Base-by-base conservation (phyloP, 352 stramenopile genomes). In the Pythium phragmiticola region DNA sequence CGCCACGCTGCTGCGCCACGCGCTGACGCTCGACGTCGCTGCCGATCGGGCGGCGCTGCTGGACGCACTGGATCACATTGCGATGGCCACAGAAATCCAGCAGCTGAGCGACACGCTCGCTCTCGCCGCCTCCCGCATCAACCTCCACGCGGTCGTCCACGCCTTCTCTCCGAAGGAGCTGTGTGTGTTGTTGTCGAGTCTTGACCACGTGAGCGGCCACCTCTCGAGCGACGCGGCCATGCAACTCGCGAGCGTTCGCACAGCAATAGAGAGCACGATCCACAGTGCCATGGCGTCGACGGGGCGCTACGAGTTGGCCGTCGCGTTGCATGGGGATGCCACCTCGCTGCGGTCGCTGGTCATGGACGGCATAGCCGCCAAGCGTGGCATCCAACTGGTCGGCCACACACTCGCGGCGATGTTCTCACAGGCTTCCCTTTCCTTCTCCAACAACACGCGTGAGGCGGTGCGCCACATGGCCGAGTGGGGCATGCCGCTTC, bases 401-500 rank as follows among this genome's bases (percentile, higher is more conserved):
- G 59, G 50, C 11, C 50, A 51, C 17, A 13, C 42, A 16, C 42
- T 66, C 23, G 41, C 39, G 21, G n/a, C 16, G 21, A 54, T 60
- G 14, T 30, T 66, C 11, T 46, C 39, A 5, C 36, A 26, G n/a
- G 34, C 57, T 5, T 41, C 16, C 5, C 48, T 30, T 14, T 28
- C 21, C 11, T 33, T 66, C 4, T 49, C 41, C 17, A 49, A n/a
- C 19, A 26, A 55, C 13, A 56, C 12, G 17, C 50, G 59, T 11
- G 59, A 66, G 50, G 59, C 59, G 16, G 30, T 66, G 13, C 59
- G 45, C 23, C 39, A 41, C 17, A 60, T 66, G 59, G 50, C 39
- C n/a, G 59, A 53, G 34, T 33, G 23, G 49, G 59, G 49, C n/a
- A 17, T 49, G 13, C 59, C 59, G 36, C 50, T 60, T 7, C 30